A percentile compares a stretch with the other conserved stretches of the same genome.
Evolutionary conservation across 208 protist genomes (phyloP).

Genomic region (Trypanosomatidae sp.): DNA sequence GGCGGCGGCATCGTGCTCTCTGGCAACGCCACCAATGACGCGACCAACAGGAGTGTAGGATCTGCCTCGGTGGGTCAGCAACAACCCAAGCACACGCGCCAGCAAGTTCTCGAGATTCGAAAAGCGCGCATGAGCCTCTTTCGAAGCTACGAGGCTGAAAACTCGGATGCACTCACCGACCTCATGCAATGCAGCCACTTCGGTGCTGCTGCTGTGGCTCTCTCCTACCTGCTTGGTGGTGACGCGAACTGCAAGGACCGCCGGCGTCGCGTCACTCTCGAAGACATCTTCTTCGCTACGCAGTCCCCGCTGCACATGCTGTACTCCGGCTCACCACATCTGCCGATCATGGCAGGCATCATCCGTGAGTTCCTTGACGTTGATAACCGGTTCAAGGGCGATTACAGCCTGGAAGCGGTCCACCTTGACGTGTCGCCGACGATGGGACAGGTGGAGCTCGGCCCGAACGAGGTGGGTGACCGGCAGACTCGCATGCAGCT

Average conservation of each 20-base stretch:
- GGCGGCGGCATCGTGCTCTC: not conserved
- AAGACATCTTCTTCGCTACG: slow-evolving; percentile 92
- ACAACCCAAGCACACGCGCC: slow-evolving; percentile 54
- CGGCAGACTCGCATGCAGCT: slow-evolving; percentile 84
- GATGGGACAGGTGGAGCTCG: slow-evolving; percentile 85
- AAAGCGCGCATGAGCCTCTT: slow-evolving; percentile 72
- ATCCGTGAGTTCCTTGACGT: slow-evolving; percentile 88
- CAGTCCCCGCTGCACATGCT: slow-evolving; percentile 87
- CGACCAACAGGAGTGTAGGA: slow-evolving; percentile 23
- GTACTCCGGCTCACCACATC: slow-evolving; percentile 61
- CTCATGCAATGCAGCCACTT: slow-evolving; percentile 79
- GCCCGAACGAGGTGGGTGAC: slow-evolving; percentile 85
- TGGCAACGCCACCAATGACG: slow-evolving; percentile 18
- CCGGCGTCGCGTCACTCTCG: slow-evolving; percentile 76
- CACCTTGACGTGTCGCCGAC: slow-evolving; percentile 83
- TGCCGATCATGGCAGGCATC: slow-evolving; percentile 81
- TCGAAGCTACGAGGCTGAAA: slow-evolving; percentile 68
- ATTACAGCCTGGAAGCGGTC: slow-evolving; percentile 75
- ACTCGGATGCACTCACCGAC: slow-evolving; percentile 37
- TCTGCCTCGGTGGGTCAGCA: slow-evolving; percentile 34
- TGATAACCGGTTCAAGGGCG: slow-evolving; percentile 88
- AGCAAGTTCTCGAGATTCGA: slow-evolving; percentile 71
- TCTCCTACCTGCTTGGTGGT: slow-evolving; percentile 83
- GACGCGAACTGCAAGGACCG: slow-evolving; percentile 67
- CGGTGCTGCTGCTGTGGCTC: slow-evolving; percentile 60